These are phyloP conservation scores for Malassezia restricta DNA, from an alignment of 1,284 basidiomycete genomes.

Conservation along the genomic window DNA sequence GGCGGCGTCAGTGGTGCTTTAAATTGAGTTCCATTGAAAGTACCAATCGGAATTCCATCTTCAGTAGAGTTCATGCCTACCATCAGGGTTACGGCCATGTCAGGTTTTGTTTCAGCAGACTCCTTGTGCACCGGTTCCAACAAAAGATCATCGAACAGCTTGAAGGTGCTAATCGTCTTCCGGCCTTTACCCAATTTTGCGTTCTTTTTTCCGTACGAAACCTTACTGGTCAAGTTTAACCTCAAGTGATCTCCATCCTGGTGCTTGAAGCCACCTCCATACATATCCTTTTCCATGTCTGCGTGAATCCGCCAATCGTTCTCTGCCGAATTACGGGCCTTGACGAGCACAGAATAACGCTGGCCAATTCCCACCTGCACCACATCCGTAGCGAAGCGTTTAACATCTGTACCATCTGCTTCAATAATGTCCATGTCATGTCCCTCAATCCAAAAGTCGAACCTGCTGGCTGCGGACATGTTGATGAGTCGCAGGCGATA, in stretches of 20 bases:
- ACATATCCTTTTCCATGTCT: conserved; percentile 63
- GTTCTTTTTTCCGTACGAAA: conserved; percentile 23
- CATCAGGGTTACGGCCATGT: not conserved
- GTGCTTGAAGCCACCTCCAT: conserved; percentile 19
- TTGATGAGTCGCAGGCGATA: conserved; percentile 69
- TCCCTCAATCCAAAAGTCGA: conserved; percentile 59
- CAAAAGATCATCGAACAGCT: conserved; percentile 47
- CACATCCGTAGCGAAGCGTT: conserved; percentile 59
- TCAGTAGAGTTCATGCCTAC: conserved; percentile 32
- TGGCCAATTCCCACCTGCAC: conserved; percentile 71
- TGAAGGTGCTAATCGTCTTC: conserved; percentile 21
- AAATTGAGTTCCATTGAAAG: conserved; percentile 47
- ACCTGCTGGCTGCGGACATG: conserved; percentile 49
- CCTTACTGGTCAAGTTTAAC: conserved; percentile 33
- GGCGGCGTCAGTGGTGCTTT: conserved; percentile 14
- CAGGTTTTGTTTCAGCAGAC: conserved; percentile 29
- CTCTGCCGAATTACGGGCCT: conserved; percentile 71
- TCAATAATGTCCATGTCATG: conserved; percentile 79
- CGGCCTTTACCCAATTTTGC: conserved; percentile 16
- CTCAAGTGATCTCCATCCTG: conserved; percentile 31
- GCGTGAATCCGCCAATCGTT: conserved; percentile 78
- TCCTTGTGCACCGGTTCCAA: conserved; percentile 46
- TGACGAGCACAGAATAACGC: conserved; percentile 82
- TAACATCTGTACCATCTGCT: conserved; percentile 71
- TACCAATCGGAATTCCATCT: conserved; percentile 44